A percentile compares a stretch with the other conserved stretches of the same genome.
Conservation (phyloP, 169 alveolate genomes). For the Theileria orientalis region DNA sequence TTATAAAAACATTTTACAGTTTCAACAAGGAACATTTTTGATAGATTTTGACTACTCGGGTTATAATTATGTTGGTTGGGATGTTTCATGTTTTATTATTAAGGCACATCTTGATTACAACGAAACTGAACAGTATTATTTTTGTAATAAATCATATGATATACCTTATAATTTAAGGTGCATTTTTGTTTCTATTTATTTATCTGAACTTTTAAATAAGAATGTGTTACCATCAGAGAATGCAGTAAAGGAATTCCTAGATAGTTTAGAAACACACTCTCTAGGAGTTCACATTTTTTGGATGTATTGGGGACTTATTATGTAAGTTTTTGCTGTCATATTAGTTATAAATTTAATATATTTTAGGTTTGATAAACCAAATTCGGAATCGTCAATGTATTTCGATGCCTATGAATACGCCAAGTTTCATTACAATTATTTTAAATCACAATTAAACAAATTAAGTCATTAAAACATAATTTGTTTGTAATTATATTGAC, state of each 20-base stretch:
- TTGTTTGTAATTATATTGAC: no score
- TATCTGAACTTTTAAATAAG: conserved; percentile 63
- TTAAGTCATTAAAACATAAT: no score
- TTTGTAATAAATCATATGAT: conserved; percentile 47
- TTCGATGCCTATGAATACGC: no score
- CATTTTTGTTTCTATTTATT: conserved; percentile 67
- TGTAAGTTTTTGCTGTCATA: conserved; percentile 42
- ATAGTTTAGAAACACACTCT: conserved; percentile 70
- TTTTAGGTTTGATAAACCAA: no score
- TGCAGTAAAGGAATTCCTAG: conserved; percentile 57
- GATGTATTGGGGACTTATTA: conserved; percentile 72
- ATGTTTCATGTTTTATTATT: conserved; percentile 69
- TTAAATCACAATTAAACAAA: no score
- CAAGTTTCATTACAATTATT: no score
- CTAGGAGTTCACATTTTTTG: conserved; percentile 71
- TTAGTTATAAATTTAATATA: not conserved
- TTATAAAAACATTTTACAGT: conserved; percentile 68
- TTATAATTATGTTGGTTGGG: conserved; percentile 72
- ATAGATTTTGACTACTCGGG: conserved; percentile 80
- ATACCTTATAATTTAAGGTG: conserved; percentile 64
- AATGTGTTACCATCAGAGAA: conserved; percentile 47
- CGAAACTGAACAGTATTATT: conserved; percentile 65
- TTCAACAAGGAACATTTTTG: conserved; percentile 61
- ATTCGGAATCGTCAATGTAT: no score
- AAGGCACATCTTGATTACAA: conserved; percentile 72